Evolutionary conservation across 108 stramenopile species (phyloP).

Genomic region (Halocafeteria seosinensis): DNA sequence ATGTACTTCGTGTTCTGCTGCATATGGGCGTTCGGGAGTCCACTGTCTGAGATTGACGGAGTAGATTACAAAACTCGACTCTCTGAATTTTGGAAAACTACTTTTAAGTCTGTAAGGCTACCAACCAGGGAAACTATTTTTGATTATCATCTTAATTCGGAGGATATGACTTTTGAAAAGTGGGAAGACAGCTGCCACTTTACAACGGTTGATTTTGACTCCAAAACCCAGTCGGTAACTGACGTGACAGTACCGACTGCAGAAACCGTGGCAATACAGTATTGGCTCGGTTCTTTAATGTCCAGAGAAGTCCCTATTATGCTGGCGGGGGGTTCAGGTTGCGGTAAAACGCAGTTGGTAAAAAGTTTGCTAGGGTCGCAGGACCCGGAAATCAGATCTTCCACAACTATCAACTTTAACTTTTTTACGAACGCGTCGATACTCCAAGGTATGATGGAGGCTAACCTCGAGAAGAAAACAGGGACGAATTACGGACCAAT

Average conservation of each 20-base stretch:
- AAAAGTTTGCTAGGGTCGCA: conserved; percentile 38
- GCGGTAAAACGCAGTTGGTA: conserved; percentile 48
- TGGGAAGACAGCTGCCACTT: conserved; percentile 44
- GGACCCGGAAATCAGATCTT: conserved; percentile 16
- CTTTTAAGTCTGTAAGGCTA: conserved; percentile 54
- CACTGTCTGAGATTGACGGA: conserved; percentile 46
- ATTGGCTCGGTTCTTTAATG: conserved; percentile 43
- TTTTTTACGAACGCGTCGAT: conserved; percentile 47
- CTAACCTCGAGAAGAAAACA: conserved; percentile 46
- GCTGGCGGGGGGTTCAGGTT: conserved; percentile 43
- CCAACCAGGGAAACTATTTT: conserved; percentile 59
- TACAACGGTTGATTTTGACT: conserved; percentile 30
- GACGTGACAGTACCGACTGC: conserved; percentile 48
- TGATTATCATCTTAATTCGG: conserved; percentile 60
- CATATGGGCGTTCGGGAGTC: conserved; percentile 56
- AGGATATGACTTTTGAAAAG: conserved; percentile 39
- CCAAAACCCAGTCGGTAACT: conserved; percentile 22
- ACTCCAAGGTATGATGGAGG: conserved; percentile 31
- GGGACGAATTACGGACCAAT: conserved; percentile 43
- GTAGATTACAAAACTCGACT: conserved; percentile 53
- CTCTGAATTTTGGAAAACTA: conserved; percentile 48
- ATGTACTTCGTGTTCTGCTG: conserved; percentile 49
- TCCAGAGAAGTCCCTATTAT: conserved; percentile 33
- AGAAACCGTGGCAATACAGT: conserved; percentile 44
- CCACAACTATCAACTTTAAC: conserved; percentile 41